phyloP scores from a whole-genome alignment of 345 rosid species.

The Syzygium oleosum region DNA sequence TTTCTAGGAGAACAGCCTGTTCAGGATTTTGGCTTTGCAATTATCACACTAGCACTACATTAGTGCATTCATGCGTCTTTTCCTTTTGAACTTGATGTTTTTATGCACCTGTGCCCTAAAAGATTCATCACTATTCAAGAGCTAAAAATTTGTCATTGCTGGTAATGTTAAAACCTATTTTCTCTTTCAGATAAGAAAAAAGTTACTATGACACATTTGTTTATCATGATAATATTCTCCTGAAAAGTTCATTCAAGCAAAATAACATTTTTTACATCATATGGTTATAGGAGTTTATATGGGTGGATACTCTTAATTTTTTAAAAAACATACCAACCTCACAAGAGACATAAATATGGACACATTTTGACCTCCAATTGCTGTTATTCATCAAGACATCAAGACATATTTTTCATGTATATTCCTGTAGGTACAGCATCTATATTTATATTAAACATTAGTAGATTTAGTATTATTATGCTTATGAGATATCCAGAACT shows the following conservation, averaged over 20 bases:
- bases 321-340: background rate
- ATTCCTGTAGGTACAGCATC: background rate
- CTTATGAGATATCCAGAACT: background rate
- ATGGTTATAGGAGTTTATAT: background rate
- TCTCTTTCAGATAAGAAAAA: background rate
- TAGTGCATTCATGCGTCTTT: background rate
- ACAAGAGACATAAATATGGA: background rate
- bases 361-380: background rate
- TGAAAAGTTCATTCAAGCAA: background rate
- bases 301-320: background rate
- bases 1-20: background rate
- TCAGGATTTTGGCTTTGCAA: background rate
- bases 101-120: background rate
- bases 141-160: background rate
- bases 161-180: background rate
- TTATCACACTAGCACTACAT: background rate
- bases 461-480: background rate
- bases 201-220: background rate
- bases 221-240: background rate
- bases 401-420: background rate
- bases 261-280: background rate
- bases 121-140: background rate
- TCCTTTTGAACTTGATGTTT: background rate
- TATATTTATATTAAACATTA: background rate
- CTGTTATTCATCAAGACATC: background rate